Percentiles rank a stretch among this genome's conserved stretches.
Evolutionary conservation across 257 asterid genomes (phyloP).

Genomic region (Fraxinus pennsylvanica): DNA sequence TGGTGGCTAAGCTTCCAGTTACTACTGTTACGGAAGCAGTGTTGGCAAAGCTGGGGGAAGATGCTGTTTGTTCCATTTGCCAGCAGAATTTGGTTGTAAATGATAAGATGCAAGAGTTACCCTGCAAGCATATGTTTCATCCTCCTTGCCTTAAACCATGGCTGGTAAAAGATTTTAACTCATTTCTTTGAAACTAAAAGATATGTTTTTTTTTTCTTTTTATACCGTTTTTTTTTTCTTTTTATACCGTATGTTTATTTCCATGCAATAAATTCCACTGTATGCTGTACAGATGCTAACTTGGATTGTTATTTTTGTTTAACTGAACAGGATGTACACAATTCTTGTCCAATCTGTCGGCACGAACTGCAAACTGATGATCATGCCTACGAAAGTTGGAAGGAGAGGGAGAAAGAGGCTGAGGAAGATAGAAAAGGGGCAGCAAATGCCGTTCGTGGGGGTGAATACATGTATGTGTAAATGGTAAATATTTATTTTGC

Average conservation of each 20-base stretch:
- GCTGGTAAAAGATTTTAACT: conserved; percentile 60
- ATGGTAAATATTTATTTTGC: not conserved
- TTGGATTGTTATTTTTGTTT: conserved; percentile 12
- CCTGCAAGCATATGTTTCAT: conserved; percentile 92
- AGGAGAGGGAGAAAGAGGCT: conserved; percentile 90
- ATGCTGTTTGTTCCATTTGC: conserved; percentile 87
- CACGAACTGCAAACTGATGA: conserved; percentile 90
- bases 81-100: conserved; percentile 67
- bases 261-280: no score
- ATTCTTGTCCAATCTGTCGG: conserved; percentile 96
- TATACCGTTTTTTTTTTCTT: no score
- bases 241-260: no score
- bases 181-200: not conserved
- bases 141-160: conserved; percentile 98
- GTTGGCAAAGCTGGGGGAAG: conserved; percentile 67
- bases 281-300: not conserved
- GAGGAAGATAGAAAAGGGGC: conserved; percentile 98
- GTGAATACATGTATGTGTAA: conserved; percentile 95
- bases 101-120: conserved; percentile 89
- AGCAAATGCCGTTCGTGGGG: conserved; percentile 92
- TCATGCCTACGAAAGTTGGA: conserved; percentile 85
- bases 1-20: conserved; percentile 92
- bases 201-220: no score
- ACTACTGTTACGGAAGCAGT: conserved; percentile 55
- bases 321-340: conserved; percentile 70